Percentiles rank a stretch among this genome's conserved stretches.
Conservation (phyloP, 768 basidiomycete species). For the Cubamyces lactineus region DNA sequence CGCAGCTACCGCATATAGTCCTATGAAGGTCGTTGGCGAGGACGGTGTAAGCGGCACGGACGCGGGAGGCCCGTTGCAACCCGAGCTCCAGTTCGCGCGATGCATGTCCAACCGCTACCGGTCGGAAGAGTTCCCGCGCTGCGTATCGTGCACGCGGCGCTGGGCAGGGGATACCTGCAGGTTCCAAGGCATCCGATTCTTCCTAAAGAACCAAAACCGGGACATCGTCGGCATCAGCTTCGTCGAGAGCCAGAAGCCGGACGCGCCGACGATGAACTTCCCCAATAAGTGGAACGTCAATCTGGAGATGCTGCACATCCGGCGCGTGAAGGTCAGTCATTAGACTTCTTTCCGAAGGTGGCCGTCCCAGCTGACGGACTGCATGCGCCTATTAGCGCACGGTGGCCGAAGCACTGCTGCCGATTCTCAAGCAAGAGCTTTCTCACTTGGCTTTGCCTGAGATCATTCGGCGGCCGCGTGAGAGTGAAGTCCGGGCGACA, state of each 20-base stretch:
- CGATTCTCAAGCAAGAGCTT: slow-evolving; percentile 65
- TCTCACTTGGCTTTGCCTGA: slow-evolving; percentile 57
- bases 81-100: slow-evolving; percentile 76
- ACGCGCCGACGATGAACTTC: slow-evolving; percentile 62
- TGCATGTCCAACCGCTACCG: slow-evolving; percentile 86
- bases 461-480: slow-evolving; percentile 73
- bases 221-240: slow-evolving; percentile 72
- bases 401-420: slow-evolving; percentile 69
- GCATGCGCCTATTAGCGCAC: slow-evolving; percentile 48
- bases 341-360: not conserved
- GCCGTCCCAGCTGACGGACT: too few relatives aligned
- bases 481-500: slow-evolving; percentile 81
- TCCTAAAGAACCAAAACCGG: slow-evolving; percentile 63
- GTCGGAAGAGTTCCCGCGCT: slow-evolving; percentile 73
- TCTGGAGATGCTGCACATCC: slow-evolving; percentile 53
- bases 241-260: slow-evolving; percentile 61
- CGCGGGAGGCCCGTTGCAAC: slow-evolving; percentile 44
- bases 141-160: slow-evolving; percentile 81
- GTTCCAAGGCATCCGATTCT: slow-evolving; percentile 83
- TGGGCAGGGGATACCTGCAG: slow-evolving; percentile 90
- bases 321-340: slow-evolving; percentile 59
- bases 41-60: slow-evolving; percentile 33
- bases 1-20: slow-evolving; percentile 16
- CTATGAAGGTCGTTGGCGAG: slow-evolving; percentile 39
- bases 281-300: slow-evolving; percentile 69